Evolutionary conservation across 2,329 filamentous ascomycete genomes (phyloP), one percentile per base, ranked within the genome.

Genomic region (Xylariales sp.): DNA sequence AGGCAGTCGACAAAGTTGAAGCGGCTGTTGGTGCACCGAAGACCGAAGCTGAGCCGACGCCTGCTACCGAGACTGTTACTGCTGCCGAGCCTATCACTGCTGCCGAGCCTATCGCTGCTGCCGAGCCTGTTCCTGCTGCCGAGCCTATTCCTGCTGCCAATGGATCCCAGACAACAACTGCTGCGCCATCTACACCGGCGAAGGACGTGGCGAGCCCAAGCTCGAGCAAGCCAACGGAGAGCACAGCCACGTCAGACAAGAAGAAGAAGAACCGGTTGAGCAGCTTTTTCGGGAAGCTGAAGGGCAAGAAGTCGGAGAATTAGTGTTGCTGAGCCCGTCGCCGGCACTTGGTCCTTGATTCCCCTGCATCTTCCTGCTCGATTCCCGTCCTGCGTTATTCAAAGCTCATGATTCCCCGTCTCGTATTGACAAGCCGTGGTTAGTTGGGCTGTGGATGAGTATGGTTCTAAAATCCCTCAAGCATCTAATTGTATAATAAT

Each of bases 231-330:
- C 27, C 48, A 5, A 34, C 49, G 22, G 51, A 50, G 11, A 58
- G 57, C 47, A 60, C 63, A 35, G 60, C 65, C 15, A 68, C 39
- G 28, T 14, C 28, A 15, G 44, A 46, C 5, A 43, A 66, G 54
- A 73, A 71, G 59, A 70, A 66, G 52, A 66, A 68, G 55, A 60
- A 63, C 48, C 56, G 67, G 21, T 45, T 64, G 21, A 71, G 68
- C 50, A 60, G 60, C 16, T 62, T 70, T 47, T 70, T 72, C 51
- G 28, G 31, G 31, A 47, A 47, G 43, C 31, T 47, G 24, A 45
- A 40, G 38, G 32, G 40, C 39, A 45, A 47, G 31, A 47, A 42
- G 42, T 22, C 38, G 15, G 32, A 32, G 38, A 38, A 45, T 21
- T 43, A 43, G 31, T 21, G 27, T 9, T 9, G 18, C 18, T 7